Evolutionary conservation across 2,329 filamentous ascomycete genomes (phyloP).

Genomic region (Chrysoporthe cubensis): DNA sequence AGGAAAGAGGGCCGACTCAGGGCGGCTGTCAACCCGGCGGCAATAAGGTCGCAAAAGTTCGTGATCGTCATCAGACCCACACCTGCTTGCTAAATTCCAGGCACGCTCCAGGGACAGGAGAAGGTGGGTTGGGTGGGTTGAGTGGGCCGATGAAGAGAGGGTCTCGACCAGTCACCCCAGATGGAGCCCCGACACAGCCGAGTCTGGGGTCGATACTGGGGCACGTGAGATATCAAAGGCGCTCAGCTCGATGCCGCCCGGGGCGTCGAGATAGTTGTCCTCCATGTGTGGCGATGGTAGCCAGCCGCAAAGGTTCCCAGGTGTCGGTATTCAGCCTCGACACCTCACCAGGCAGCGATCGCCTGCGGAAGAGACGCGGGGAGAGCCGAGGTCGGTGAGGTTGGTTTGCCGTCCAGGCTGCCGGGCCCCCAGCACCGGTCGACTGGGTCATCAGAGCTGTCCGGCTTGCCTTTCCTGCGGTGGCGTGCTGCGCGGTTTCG

Average conservation of each 20-base stretch:
- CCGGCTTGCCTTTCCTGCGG: not conserved
- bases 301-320: not conserved
- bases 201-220: constrained; percentile 1
- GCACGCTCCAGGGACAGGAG: constrained; percentile 3
- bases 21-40: constrained; percentile 21
- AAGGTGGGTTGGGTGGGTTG: not conserved
- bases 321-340: not conserved
- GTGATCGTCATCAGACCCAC: constrained; percentile 19
- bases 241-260: not conserved
- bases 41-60: constrained; percentile 1
- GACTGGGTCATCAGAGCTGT: not conserved
- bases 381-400: not conserved
- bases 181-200: not conserved
- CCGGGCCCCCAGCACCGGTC: not conserved
- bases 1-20: constrained; percentile 3
- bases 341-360: not conserved
- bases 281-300: not conserved
- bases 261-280: not conserved
- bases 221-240: constrained; percentile 2
- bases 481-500: not conserved
- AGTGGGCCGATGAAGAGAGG: constrained; percentile 9
- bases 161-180: constrained; percentile 4
- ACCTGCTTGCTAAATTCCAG: not conserved
- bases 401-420: not conserved
- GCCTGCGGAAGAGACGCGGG: not conserved